Evolutionary conservation across 1,139 yeast species (phyloP).

Genomic region (Geotrichum carabidarum): DNA sequence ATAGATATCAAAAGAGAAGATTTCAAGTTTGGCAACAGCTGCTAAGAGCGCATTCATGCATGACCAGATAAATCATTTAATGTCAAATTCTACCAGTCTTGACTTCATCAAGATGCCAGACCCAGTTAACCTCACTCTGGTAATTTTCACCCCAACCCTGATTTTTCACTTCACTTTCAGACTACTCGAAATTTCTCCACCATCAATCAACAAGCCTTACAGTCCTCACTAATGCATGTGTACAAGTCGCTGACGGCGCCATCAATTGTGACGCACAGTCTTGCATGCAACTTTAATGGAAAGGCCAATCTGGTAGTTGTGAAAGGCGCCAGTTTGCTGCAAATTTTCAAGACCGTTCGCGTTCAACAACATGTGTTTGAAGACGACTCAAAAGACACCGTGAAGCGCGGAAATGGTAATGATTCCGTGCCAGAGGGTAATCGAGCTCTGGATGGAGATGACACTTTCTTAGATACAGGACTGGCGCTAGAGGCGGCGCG

Average conservation of each 20-base stretch:
- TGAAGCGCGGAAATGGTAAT: constrained; percentile 18
- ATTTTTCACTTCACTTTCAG: not conserved
- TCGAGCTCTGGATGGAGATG: constrained; percentile 21
- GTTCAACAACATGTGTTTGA: constrained; percentile 25
- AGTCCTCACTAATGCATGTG: constrained; percentile 56
- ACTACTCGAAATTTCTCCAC: not conserved
- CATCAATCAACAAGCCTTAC: not conserved
- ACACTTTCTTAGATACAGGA: constrained; percentile 32
- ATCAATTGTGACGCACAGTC: constrained; percentile 59
- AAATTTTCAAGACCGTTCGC: constrained; percentile 50
- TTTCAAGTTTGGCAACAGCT: too few species aligned
- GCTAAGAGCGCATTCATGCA: too few species aligned
- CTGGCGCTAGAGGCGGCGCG: constrained; percentile 22
- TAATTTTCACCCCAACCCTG: constrained; percentile 5
- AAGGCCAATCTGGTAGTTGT: constrained; percentile 59
- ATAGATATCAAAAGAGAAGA: too few species aligned
- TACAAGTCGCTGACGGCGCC: constrained; percentile 79
- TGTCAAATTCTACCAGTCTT: too few species aligned
- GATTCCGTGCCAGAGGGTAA: constrained; percentile 20
- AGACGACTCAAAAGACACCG: constrained; percentile 23
- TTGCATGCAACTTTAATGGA: constrained; percentile 59
- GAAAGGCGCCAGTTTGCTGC: constrained; percentile 61
- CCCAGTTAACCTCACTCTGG: not conserved
- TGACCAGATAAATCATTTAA: too few species aligned
- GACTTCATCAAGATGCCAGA: not conserved